Base-by-base conservation (phyloP, 2,329 filamentous ascomycete genomes). In the Colletotrichum phormii region DNA sequence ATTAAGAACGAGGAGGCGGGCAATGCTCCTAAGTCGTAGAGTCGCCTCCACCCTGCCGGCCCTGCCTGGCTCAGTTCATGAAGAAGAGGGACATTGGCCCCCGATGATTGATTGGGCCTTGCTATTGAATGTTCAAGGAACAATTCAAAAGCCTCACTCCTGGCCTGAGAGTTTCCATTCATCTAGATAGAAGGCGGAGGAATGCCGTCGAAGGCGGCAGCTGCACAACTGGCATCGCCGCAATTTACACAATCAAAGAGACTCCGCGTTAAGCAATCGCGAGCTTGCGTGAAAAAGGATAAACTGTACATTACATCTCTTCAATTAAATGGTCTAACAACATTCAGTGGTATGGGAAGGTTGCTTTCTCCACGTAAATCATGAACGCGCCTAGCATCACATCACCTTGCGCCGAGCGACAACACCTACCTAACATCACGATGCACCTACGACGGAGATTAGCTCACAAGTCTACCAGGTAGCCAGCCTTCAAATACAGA, bases 71-170 rank as follows among this genome's bases (percentile, higher is more conserved):
- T 26, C 26, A 26, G 26, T 26, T 26, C 26, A 26, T 42, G 37
- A 7, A 42, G 13, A 42, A 42, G 37, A 42, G 37, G 13, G 13
- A 42, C 15, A 15, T 7, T 12, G 7, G 13, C 15, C 15, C 37
- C 3, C 37, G 0, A 2, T 7, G 13, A 5, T 2, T 7, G 3
- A 3, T 42, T 15, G 37, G 15, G 1, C 37, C 5, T n/a, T n/a
- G 15, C 42, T 15, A 46, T 3, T 2, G n/a, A 46, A 18, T 1
- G 3, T 5, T 15, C 15, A 46, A 18, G 15, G 42, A 46, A 2
- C 15, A n/a, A 3, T 2, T 6, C 7, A 7, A 1, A 46, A 1
- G 42, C 6, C 9, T 18, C 7, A 3, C 18, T n/a, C 18, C 6
- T n/a, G 1, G 8, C 18, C 6, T 9, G 1, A n/a, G 18, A 7